Evolutionary conservation across 2,329 filamentous ascomycete genomes (phyloP).

Genomic region (Paecilomyces sp.): DNA sequence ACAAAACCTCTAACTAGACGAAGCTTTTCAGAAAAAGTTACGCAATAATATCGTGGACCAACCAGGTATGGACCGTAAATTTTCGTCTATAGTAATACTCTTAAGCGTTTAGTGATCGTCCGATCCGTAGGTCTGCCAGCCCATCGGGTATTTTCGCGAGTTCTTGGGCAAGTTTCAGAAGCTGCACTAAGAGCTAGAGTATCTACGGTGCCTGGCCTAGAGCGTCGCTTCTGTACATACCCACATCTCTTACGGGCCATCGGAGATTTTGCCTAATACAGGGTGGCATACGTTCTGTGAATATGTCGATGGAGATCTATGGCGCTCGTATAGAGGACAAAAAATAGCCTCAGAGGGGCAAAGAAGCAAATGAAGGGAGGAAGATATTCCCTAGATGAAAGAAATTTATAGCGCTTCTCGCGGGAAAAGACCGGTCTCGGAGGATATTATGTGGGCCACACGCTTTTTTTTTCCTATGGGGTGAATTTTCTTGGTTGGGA

Average conservation of each 20-base stretch:
- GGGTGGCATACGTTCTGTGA: background rate
- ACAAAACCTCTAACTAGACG: background rate
- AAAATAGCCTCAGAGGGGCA: background rate
- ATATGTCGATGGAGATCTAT: background rate
- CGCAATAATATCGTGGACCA: background rate
- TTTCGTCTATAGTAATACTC: background rate
- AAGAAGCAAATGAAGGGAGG: background rate
- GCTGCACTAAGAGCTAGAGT: background rate
- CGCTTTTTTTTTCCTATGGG: background rate
- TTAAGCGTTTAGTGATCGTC: background rate
- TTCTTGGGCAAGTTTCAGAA: background rate
- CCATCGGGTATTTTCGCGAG: background rate
- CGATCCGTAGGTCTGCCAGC: background rate
- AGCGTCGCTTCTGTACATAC: background rate
- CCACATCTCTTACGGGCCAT: background rate
- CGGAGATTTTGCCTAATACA: background rate
- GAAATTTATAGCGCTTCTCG: background rate
- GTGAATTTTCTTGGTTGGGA: background rate
- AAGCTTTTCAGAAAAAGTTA: no score
- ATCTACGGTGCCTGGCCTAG: background rate
- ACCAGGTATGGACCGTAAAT: background rate
- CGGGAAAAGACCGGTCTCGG: background rate
- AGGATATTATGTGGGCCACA: background rate
- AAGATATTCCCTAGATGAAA: background rate
- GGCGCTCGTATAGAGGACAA: background rate